A percentile compares a stretch with the other conserved stretches of the same genome.
phyloP scores from a whole-genome alignment of 2,329 filamentous ascomycete genomes.

The Eurotiales sp. region DNA sequence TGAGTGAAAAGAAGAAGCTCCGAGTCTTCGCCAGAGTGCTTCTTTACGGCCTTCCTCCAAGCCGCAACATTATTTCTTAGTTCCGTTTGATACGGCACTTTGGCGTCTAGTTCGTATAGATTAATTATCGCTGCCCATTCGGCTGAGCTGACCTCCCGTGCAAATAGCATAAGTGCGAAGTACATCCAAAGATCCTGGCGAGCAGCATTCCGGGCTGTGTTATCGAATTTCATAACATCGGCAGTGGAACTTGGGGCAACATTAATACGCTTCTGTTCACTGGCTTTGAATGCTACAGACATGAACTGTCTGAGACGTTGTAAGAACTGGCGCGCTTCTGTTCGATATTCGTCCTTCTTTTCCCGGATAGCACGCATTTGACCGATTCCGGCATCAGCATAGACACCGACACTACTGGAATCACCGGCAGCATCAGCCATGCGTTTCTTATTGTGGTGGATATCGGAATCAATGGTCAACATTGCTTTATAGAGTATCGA shows the following conservation, averaged over 20 bases:
- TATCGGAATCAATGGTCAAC: slow-evolving; percentile 83
- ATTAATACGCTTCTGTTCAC: slow-evolving; percentile 66
- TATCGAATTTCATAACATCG: slow-evolving; percentile 61
- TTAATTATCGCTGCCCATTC: slow-evolving; percentile 79
- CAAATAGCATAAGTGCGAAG: slow-evolving; percentile 80
- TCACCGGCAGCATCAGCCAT: slow-evolving; percentile 41
- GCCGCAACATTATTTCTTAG: slow-evolving; percentile 72
- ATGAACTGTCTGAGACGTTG: slow-evolving; percentile 77
- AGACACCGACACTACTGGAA: slow-evolving; percentile 48
- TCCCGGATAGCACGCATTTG: slow-evolving; percentile 93
- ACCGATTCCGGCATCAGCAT: slow-evolving; percentile 69
- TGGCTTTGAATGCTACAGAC: slow-evolving; percentile 72
- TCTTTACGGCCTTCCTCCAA: slow-evolving; percentile 77
- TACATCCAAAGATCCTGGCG: slow-evolving; percentile 81
- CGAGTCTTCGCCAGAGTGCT: slow-evolving; percentile 70
- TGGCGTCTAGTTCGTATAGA: slow-evolving; percentile 74
- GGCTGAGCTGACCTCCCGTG: slow-evolving; percentile 73
- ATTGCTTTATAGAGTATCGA: slow-evolving; percentile 87
- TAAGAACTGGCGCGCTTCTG: slow-evolving; percentile 73
- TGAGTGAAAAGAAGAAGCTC: slow-evolving; percentile 90
- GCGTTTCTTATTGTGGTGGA: slow-evolving; percentile 56
- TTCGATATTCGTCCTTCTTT: slow-evolving; percentile 84
- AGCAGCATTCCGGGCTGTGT: slow-evolving; percentile 65
- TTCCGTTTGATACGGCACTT: slow-evolving; percentile 74
- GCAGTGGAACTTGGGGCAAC: slow-evolving; percentile 47